Evolutionary conservation across 495 filamentous ascomycete genomes (phyloP).

Genomic region (Talaromyces adpressus): DNA sequence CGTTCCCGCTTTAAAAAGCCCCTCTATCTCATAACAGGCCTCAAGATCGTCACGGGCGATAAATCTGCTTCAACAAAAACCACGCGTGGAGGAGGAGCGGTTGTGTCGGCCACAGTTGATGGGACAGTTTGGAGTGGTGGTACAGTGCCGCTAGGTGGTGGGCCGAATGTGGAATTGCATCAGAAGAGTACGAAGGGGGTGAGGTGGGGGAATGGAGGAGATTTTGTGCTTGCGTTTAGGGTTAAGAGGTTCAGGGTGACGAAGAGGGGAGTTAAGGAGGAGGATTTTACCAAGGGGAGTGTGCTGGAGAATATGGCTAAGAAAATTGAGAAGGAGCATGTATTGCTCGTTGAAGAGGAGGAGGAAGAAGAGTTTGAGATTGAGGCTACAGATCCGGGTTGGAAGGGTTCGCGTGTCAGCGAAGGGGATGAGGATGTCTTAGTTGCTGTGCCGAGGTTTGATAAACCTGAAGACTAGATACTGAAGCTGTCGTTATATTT

Average conservation of each 20-base stretch:
- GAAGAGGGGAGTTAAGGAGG: not conserved
- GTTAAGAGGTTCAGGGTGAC: not conserved
- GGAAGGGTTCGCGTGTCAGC: not conserved
- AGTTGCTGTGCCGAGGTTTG: not conserved
- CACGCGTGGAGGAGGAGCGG: not conserved
- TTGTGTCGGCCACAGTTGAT: not conserved
- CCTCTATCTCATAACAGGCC: conserved; percentile 17
- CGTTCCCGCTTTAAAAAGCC: not conserved
- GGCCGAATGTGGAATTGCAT: not conserved
- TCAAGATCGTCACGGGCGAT: conserved; percentile 16
- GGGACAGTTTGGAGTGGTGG: not conserved
- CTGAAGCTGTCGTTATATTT: not conserved
- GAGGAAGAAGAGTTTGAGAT: not conserved
- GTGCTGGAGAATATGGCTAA: not conserved
- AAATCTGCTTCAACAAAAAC: not conserved
- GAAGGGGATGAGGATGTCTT: not conserved
- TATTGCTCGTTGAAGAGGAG: not conserved
- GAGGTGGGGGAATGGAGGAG: not conserved
- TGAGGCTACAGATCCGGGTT: not conserved
- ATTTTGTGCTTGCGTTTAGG: conserved; percentile 1
- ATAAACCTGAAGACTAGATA: not conserved
- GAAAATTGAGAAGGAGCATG: not conserved
- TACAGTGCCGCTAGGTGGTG: not conserved
- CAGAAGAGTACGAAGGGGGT: not conserved
- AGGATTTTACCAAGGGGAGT: not conserved